Evolutionary conservation across 129 eudicot genomes (phyloP).

Genomic region (Oenanthe sinensis): DNA sequence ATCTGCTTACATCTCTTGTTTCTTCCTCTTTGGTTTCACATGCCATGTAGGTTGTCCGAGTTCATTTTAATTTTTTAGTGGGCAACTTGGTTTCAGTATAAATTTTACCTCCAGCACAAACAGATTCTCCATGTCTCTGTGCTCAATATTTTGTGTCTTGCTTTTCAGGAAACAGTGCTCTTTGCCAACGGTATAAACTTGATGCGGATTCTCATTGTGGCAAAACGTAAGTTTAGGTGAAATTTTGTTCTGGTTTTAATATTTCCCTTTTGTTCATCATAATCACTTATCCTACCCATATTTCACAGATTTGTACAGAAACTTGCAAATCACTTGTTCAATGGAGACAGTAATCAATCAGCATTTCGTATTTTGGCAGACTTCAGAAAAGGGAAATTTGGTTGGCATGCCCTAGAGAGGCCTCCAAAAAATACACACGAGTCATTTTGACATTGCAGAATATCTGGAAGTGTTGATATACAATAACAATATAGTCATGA

Average conservation of each 20-base stretch:
- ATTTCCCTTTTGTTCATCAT: background rate
- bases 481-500: background rate
- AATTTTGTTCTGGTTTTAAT: background rate
- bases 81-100: background rate
- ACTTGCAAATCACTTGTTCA: constrained; percentile 70
- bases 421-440: constrained; percentile 43
- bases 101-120: background rate
- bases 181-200: constrained; percentile 73
- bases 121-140: background rate
- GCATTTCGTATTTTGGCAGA: constrained; percentile 82
- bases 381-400: constrained; percentile 81
- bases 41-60: background rate
- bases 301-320: constrained; percentile 62
- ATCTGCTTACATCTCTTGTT: background rate
- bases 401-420: constrained; percentile 72
- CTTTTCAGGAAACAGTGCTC: constrained; percentile 53
- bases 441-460: background rate
- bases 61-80: background rate
- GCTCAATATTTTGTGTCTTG: constrained; percentile 1
- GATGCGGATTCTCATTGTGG: constrained; percentile 63
- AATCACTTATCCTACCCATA: background rate
- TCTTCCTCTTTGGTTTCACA: background rate
- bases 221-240: constrained; percentile 48
- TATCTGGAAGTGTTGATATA: background rate
- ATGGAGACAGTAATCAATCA: constrained; percentile 84